These are phyloP conservation scores for Alternaria panax DNA, from an alignment of 2,329 filamentous ascomycete species.

Conservation along the genomic window DNA sequence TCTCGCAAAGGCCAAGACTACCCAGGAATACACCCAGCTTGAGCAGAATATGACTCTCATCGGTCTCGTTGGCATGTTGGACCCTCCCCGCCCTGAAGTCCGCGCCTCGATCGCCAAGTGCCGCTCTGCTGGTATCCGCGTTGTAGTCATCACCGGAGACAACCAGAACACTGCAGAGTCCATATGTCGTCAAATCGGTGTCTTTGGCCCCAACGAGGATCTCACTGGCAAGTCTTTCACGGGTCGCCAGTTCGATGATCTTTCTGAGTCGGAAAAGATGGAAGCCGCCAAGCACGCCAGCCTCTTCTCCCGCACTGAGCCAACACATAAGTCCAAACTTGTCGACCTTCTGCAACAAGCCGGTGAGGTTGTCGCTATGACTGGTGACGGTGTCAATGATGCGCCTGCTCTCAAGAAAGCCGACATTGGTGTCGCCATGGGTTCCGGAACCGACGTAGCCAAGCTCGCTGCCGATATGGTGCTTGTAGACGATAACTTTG, in stretches of 20 bases:
- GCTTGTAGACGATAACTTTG: slow-evolving; percentile 97
- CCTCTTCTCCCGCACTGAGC: slow-evolving; percentile 95
- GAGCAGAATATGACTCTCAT: slow-evolving; percentile 95
- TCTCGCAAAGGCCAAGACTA: slow-evolving; percentile 77
- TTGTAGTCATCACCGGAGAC: slow-evolving; percentile 98
- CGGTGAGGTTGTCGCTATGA: slow-evolving; percentile 98
- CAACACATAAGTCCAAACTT: slow-evolving; percentile 94
- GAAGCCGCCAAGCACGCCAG: slow-evolving; percentile 85
- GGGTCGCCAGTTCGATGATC: slow-evolving; percentile 89
- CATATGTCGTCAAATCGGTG: slow-evolving; percentile 95
- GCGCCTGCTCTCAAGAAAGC: slow-evolving; percentile 97
- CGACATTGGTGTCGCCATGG: slow-evolving; percentile 99
- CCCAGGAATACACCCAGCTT: slow-evolving; percentile 81
- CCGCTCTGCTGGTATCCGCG: slow-evolving; percentile 89
- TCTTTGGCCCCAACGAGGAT: slow-evolving; percentile 84
- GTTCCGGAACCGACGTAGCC: slow-evolving; percentile 94
- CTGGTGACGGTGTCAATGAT: slow-evolving; percentile 97
- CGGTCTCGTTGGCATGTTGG: slow-evolving; percentile 94
- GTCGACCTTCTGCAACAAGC: slow-evolving; percentile 94
- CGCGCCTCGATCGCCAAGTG: slow-evolving; percentile 85
- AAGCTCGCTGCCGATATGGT: slow-evolving; percentile 99
- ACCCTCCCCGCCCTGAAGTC: slow-evolving; percentile 93
- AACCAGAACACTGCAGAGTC: slow-evolving; percentile 98
- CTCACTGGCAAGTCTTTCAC: slow-evolving; percentile 93
- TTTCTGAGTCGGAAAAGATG: slow-evolving; percentile 80